Evolutionary conservation across 1,139 yeast genomes (phyloP), one percentile per base, ranked within the genome.

Genomic region (Taphrina flavorubra): DNA sequence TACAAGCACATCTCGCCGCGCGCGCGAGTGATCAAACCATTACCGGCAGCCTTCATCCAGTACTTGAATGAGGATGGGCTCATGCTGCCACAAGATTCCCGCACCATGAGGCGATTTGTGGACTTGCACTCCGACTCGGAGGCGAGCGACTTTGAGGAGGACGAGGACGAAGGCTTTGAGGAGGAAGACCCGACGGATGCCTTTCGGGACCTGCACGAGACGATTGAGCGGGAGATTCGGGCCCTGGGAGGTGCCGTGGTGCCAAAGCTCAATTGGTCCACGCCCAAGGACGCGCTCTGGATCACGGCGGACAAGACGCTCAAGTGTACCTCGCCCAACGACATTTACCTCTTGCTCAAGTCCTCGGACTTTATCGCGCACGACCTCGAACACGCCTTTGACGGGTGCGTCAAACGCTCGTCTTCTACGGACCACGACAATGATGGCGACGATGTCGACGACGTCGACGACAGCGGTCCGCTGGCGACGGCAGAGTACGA

Each of bases 281-380:
- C 97, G 0, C 99, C 99, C 0, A 88, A 87, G 74, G 99, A 94
- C 78, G 91, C 98, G 7, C 84, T 86, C 0, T 94, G 99, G 99
- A 92, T 94, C 42, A 80, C 90, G 75, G 84, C 95, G 1, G 87
- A 89, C 47, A 89, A 90, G 74, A 83, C 90, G 4, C 84, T 89
- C 82, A 84, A 85, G 74, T 92, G 98, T 75, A 82, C 79, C 16
- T 82, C 82, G 46, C 86, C 88, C 0, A 84, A 87, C 55, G 99
- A 94, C 73, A 79, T 94, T 0, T 92, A 92, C 72, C 78, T 94
- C 68, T 79, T 94, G 16, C 78, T 95, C 67, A 94, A 94, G 74
- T 86, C 97, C 0, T 91, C 97, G 0, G 92, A 90, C 74, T 95
- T 92, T 76, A 84, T 92, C 20, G 86, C 87, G 59, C 96, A 92